A percentile compares a stretch with the other conserved stretches of the same genome.
These are phyloP conservation scores for Aspergillus pseudonomiae DNA, from an alignment of 2,329 filamentous ascomycete species.

Conservation along the genomic window DNA sequence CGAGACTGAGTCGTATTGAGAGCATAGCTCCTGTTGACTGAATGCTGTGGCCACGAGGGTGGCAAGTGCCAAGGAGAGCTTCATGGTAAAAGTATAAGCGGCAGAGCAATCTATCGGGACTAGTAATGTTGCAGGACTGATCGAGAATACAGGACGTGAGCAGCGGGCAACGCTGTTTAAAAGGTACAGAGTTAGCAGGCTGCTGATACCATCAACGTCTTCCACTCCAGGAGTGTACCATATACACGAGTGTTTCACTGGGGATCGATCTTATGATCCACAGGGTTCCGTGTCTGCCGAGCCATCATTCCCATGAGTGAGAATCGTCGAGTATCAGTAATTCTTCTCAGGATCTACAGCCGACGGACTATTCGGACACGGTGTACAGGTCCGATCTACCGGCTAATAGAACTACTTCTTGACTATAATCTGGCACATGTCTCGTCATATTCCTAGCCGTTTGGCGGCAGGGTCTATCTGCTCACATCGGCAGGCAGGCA, in stretches of 20 bases:
- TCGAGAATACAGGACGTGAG: neutral
- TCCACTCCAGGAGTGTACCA: neutral
- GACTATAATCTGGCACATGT: neutral
- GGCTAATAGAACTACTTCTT: neutral
- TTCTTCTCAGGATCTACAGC: neutral
- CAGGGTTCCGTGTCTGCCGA: neutral
- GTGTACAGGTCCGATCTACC: neutral
- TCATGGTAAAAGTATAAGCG: neutral
- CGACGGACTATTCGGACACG: neutral
- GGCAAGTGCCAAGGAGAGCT: neutral
- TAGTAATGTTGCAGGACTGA: neutral
- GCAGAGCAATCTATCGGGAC: neutral
- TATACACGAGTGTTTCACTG: neutral
- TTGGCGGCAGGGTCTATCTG: too few relatives aligned
- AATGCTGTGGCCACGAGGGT: neutral
- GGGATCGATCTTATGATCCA: neutral
- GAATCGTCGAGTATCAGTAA: neutral
- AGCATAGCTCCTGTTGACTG: constrained; percentile 2
- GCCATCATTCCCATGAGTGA: neutral
- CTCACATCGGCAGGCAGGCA: neutral
- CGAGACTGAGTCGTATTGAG: constrained; percentile 30
- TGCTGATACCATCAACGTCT: neutral
- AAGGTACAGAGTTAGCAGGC: neutral
- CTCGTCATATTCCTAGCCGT: neutral
- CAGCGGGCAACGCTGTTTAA: neutral